Evolutionary conservation across 345 rosid species (phyloP).

Genomic region (Euphorbia pulcherrima): DNA sequence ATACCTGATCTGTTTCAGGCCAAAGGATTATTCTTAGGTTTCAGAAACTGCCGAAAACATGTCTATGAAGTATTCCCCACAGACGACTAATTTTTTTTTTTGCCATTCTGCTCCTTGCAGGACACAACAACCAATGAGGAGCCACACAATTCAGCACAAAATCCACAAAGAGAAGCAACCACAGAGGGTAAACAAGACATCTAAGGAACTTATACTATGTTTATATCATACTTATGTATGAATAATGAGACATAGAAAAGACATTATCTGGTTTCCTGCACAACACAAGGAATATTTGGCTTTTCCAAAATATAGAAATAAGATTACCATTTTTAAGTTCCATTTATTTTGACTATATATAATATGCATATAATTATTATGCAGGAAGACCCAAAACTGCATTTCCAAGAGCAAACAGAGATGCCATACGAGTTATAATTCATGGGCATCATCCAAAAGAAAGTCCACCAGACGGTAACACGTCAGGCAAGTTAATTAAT

Average conservation of each 20-base stretch:
- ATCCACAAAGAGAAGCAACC: slow-evolving; percentile 29
- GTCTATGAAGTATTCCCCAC: background rate
- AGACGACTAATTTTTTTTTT: background rate
- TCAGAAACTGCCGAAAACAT: background rate
- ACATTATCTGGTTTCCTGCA: background rate
- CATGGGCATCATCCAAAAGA: slow-evolving; percentile 64
- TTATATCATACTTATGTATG: background rate
- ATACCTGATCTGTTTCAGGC: background rate
- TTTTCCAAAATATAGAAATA: background rate
- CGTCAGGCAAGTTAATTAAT: slow-evolving; percentile 56
- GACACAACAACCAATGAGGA: slow-evolving; percentile 39
- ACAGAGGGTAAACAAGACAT: slow-evolving; percentile 42
- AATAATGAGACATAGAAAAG: background rate
- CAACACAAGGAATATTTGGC: background rate
- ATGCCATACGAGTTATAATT: slow-evolving; percentile 56
- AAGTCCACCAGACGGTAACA: slow-evolving; percentile 31
- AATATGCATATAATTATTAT: slow-evolving; percentile 9
- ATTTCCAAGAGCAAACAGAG: slow-evolving; percentile 26
- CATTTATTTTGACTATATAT: background rate
- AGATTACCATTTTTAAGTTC: background rate
- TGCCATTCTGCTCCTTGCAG: slow-evolving; percentile 36
- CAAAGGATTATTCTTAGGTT: background rate
- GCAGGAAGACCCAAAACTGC: slow-evolving; percentile 39
- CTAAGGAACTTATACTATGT: background rate
- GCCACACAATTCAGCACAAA: slow-evolving; percentile 30